A percentile compares a stretch with the other conserved stretches of the same genome.
phyloP scores from a whole-genome alignment of 1,284 basidiomycete genomes.

The Erythrobasidium hasegawianum region DNA sequence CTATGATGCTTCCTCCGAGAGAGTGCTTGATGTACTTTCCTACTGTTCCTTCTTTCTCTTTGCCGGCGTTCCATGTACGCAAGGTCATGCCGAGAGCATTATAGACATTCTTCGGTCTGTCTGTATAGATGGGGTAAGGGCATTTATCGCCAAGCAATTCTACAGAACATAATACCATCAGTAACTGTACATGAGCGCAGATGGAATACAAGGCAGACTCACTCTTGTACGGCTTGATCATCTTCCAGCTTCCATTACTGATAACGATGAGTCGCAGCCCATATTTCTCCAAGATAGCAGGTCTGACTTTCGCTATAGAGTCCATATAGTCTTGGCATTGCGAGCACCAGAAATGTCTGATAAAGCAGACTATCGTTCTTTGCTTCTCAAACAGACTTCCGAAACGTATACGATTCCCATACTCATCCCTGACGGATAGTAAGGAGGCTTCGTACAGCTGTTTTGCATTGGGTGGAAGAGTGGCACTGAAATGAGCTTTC shows the following conservation, averaged over 20 bases:
- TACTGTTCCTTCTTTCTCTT: conserved; percentile 6
- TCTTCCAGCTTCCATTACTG: conserved; percentile 61
- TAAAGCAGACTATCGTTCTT: conserved; percentile 62
- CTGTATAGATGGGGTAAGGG: conserved; percentile 55
- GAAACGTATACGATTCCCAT: conserved; percentile 35
- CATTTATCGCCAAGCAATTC: conserved; percentile 25
- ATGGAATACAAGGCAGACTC: neutral
- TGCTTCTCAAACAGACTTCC: conserved; percentile 47
- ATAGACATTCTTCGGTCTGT: conserved; percentile 59
- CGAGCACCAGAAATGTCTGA: conserved; percentile 50
- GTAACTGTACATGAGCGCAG: neutral
- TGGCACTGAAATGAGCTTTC: conserved; percentile 8
- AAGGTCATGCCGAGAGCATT: conserved; percentile 55
- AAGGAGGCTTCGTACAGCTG: conserved; percentile 33
- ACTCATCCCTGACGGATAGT: conserved; percentile 33
- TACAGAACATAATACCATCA: neutral
- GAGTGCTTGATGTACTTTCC: conserved; percentile 31
- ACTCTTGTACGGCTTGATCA: conserved; percentile 56
- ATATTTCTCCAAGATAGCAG: conserved; percentile 53
- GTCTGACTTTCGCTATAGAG: conserved; percentile 53
- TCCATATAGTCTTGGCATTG: conserved; percentile 57
- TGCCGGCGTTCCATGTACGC: conserved; percentile 26
- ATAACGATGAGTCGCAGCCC: conserved; percentile 56
- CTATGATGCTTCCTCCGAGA: conserved; percentile 6
- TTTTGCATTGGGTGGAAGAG: conserved; percentile 27